Conservation (phyloP, 2,329 filamentous ascomycete species). For the Neofusicoccum kwambonambiense region DNA sequence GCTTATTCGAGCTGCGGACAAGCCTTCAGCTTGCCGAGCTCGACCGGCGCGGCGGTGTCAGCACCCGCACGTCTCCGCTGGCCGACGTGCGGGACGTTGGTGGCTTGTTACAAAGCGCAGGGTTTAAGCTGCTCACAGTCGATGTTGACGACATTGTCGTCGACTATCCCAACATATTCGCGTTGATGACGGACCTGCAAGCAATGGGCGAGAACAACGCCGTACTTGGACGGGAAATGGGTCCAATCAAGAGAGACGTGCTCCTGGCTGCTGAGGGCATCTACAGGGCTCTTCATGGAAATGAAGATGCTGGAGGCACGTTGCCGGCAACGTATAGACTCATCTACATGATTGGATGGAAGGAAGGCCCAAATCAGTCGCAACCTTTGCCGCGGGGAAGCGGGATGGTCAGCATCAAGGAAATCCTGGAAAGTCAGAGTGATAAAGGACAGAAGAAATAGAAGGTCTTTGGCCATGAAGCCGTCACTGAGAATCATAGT, state of each 20-base stretch:
- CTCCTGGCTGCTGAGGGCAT: conserved; percentile 85
- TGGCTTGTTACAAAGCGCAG: conserved; percentile 78
- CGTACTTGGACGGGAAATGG: conserved; percentile 78
- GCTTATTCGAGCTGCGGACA: conserved; percentile 87
- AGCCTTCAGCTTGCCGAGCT: conserved; percentile 90
- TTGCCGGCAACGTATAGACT: conserved; percentile 86
- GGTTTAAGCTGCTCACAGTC: conserved; percentile 94
- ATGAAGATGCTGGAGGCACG: conserved; percentile 53
- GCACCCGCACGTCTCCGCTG: conserved; percentile 84
- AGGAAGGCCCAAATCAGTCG: conserved; percentile 74
- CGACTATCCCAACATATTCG: conserved; percentile 86
- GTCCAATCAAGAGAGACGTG: conserved; percentile 73
- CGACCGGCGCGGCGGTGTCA: conserved; percentile 87
- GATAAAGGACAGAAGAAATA: conserved; percentile 12
- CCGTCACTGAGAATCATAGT: too few species aligned
- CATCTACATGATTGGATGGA: conserved; percentile 99
- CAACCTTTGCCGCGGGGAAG: conserved; percentile 80
- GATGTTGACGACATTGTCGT: conserved; percentile 97
- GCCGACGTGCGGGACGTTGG: conserved; percentile 92
- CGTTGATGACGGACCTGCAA: conserved; percentile 90
- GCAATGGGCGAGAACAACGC: conserved; percentile 96
- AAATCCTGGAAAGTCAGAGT: conserved; percentile 58
- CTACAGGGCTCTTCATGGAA: conserved; percentile 83
- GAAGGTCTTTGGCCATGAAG: too few species aligned
- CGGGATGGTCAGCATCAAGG: conserved; percentile 84